Evolutionary conservation across 1,139 yeast genomes (phyloP).

Genomic region (Sugiyamaella novakii): DNA sequence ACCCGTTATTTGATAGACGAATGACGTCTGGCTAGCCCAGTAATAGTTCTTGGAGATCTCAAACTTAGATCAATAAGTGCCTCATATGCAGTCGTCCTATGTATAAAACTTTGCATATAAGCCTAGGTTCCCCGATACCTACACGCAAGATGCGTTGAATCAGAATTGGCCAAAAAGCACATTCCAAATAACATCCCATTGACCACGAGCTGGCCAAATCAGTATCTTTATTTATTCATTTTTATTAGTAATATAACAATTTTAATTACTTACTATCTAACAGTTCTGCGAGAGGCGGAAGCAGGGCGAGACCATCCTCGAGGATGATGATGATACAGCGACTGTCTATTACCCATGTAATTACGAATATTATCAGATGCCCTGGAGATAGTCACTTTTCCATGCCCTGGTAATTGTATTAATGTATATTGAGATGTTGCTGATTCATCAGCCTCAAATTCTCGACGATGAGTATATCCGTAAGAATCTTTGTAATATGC

Average conservation of each 20-base stretch:
- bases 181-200: no score
- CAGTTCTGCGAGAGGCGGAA: conserved; percentile 4
- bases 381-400: conserved; percentile 17
- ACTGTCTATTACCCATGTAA: conserved; percentile 2
- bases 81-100: no score
- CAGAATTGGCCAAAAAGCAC: no score
- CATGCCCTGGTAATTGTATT: conserved; percentile 19
- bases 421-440: conserved; percentile 17
- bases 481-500: conserved; percentile 24
- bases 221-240: no score
- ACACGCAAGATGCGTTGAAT: no score
- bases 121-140: no score
- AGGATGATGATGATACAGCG: conserved; percentile 4
- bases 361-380: conserved; percentile 4
- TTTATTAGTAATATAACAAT: conserved; percentile 11
- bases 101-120: no score
- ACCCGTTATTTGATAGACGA: no score
- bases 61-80: no score
- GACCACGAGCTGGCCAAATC: no score
- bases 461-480: conserved; percentile 29
- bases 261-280: conserved; percentile 9
- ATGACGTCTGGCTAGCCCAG: no score
- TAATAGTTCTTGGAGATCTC: no score
- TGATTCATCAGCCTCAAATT: conserved; percentile 23
- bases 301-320: conserved; percentile 12